These are phyloP conservation scores for Amoeboradix gromovi DNA, from an alignment of 371 early-diverging fungal genomes.

Conservation along the genomic window DNA sequence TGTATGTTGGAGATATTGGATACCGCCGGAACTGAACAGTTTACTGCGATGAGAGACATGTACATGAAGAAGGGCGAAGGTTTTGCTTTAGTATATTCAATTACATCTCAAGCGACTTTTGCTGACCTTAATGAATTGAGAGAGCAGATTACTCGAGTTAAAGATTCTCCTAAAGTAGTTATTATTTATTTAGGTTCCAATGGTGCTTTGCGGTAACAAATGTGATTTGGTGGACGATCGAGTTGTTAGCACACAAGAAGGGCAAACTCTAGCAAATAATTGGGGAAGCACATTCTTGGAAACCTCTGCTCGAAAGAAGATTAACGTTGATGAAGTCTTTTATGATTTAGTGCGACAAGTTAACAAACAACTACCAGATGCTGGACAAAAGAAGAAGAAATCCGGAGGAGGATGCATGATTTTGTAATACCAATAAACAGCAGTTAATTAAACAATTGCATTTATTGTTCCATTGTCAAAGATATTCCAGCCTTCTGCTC, in stretches of 20 bases:
- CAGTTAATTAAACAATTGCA: not conserved
- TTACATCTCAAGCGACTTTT: slow-evolving; percentile 48
- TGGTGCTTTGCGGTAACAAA: slow-evolving; percentile 58
- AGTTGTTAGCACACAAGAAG: slow-evolving; percentile 33
- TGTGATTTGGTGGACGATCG: slow-evolving; percentile 51
- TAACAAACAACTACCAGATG: slow-evolving; percentile 20
- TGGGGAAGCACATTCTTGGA: slow-evolving; percentile 54
- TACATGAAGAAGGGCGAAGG: slow-evolving; percentile 75
- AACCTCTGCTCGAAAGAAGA: slow-evolving; percentile 48
- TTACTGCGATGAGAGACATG: slow-evolving; percentile 63
- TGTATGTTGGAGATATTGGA: slow-evolving; percentile 67
- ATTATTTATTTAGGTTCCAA: slow-evolving; percentile 29
- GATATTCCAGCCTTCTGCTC: not conserved
- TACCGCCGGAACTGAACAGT: slow-evolving; percentile 58
- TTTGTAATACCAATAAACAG: slow-evolving; percentile 2
- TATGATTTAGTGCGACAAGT: slow-evolving; percentile 24
- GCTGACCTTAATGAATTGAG: slow-evolving; percentile 40
- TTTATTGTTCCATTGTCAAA: not conserved
- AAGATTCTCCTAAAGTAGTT: slow-evolving; percentile 41
- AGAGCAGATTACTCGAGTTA: slow-evolving; percentile 47
- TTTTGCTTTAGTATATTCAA: slow-evolving; percentile 53
- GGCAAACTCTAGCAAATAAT: slow-evolving; percentile 22
- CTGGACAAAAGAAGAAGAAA: slow-evolving; percentile 4
- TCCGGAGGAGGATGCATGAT: slow-evolving; percentile 3
- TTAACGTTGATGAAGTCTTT: slow-evolving; percentile 46